Evolutionary conservation across 768 basidiomycete genomes (phyloP).

Genomic region (Coprinopsis strossmayeri): DNA sequence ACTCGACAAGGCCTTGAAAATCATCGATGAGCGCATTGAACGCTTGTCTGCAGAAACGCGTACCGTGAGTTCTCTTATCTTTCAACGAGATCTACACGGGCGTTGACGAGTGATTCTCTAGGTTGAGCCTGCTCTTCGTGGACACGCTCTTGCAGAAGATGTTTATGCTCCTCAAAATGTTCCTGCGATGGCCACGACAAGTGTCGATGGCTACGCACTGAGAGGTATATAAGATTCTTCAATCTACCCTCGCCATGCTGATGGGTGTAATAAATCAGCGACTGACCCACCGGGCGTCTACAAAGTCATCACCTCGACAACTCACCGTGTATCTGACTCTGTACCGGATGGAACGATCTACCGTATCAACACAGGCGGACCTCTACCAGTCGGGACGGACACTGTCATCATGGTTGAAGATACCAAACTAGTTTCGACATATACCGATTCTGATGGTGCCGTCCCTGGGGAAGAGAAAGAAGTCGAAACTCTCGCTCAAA

Average conservation of each 20-base stretch:
- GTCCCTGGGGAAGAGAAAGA: constrained; percentile 56
- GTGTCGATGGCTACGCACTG: constrained; percentile 85
- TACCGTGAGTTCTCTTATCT: constrained; percentile 30
- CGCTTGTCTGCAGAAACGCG: constrained; percentile 32
- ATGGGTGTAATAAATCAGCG: constrained; percentile 32
- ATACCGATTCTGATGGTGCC: constrained; percentile 27
- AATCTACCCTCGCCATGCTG: no score
- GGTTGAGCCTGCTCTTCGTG: constrained; percentile 57
- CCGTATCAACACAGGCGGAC: constrained; percentile 84
- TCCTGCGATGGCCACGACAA: constrained; percentile 64
- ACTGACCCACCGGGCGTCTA: constrained; percentile 60
- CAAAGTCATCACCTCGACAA: constrained; percentile 55
- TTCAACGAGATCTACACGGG: no score
- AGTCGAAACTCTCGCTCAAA: constrained; percentile 60
- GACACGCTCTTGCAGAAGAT: constrained; percentile 71
- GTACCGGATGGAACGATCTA: constrained; percentile 50
- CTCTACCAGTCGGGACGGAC: constrained; percentile 69
- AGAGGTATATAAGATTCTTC: constrained; percentile 42
- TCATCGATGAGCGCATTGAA: constrained; percentile 44
- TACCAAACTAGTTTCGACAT: constrained; percentile 62
- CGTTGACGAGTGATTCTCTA: no score
- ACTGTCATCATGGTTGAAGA: constrained; percentile 93
- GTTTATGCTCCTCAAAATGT: constrained; percentile 60
- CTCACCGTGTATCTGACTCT: constrained; percentile 38
- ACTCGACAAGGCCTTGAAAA: constrained; percentile 54